These are phyloP conservation scores for Aspergillus quadricinctus DNA, from an alignment of 2,329 filamentous ascomycete species.

Conservation along the genomic window DNA sequence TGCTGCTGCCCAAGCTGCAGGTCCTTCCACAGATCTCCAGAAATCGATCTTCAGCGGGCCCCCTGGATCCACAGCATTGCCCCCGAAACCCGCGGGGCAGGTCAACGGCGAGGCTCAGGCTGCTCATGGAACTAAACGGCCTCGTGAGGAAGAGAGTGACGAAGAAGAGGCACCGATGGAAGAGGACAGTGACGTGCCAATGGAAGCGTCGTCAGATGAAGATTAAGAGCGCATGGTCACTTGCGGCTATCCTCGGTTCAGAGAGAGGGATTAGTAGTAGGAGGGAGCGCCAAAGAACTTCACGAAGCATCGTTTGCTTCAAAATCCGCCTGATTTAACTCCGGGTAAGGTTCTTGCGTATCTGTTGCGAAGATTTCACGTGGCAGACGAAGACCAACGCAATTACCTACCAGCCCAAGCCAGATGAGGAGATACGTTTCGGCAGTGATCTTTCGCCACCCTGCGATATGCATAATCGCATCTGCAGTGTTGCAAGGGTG, in stretches of 20 bases:
- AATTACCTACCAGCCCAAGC: slow-evolving; percentile 80
- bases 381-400: slow-evolving; percentile 74
- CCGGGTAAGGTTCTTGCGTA: slow-evolving; percentile 17
- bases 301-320: slow-evolving; percentile 13
- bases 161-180: slow-evolving; percentile 55
- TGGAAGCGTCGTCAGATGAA: slow-evolving; percentile 69
- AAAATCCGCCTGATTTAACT: slow-evolving; percentile 12
- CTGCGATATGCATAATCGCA: slow-evolving; percentile 64
- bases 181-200: slow-evolving; percentile 65
- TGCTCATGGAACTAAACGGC: slow-evolving; percentile 62
- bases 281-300: slow-evolving; percentile 5
- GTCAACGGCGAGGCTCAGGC: slow-evolving; percentile 43
- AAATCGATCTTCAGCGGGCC: slow-evolving; percentile 74
- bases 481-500: slow-evolving; percentile 88
- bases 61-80: slow-evolving; percentile 38
- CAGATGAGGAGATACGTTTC: slow-evolving; percentile 78
- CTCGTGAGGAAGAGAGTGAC: slow-evolving; percentile 60
- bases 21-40: slow-evolving; percentile 68
- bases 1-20: slow-evolving; percentile 48
- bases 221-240: slow-evolving; percentile 45
- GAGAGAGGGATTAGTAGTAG: slow-evolving; percentile 10
- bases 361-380: slow-evolving; percentile 52
- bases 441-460: slow-evolving; percentile 34
- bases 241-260: neutral
- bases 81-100: slow-evolving; percentile 48